Percentiles rank a stretch among this genome's conserved stretches.
phyloP scores from a whole-genome alignment of 805 yeast species.

The Lipomyces sp. region DNA sequence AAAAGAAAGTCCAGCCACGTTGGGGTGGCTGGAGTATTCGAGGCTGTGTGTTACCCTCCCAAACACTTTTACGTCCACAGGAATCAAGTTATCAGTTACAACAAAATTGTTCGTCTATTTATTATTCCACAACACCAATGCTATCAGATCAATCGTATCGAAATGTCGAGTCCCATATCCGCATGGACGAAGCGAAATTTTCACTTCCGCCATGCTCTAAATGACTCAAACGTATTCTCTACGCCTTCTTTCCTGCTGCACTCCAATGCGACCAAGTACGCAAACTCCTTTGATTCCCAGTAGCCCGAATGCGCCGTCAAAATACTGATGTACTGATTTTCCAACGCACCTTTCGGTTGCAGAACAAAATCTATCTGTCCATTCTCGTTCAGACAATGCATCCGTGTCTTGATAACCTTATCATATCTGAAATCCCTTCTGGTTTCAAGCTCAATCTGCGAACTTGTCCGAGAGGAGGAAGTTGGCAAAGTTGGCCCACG shows the following conservation, averaged over 20 bases:
- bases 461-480: slow-evolving; percentile 2
- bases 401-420: slow-evolving; percentile 42
- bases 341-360: slow-evolving; percentile 64
- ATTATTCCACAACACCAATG: not conserved
- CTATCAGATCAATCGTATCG: not conserved
- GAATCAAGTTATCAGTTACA: too few species aligned
- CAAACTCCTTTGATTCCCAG: slow-evolving; percentile 84
- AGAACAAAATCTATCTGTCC: slow-evolving; percentile 86
- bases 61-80: too few species aligned
- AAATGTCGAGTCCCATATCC: not conserved
- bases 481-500: slow-evolving; percentile 18
- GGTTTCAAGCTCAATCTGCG: slow-evolving; percentile 8
- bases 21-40: not conserved
- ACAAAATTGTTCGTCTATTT: too few species aligned
- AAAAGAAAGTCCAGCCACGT: not conserved
- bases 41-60: not conserved
- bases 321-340: slow-evolving; percentile 78
- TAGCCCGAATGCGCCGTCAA: slow-evolving; percentile 88
- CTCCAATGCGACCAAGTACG: slow-evolving; percentile 57
- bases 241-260: slow-evolving; percentile 42
- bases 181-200: too few species aligned
- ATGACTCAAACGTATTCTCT: slow-evolving; percentile 41
- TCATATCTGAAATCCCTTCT: slow-evolving; percentile 16
- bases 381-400: slow-evolving; percentile 64
- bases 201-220: slow-evolving; percentile 27